phyloP scores from a whole-genome alignment of 768 basidiomycete species.

The Arthromyces matolae region DNA sequence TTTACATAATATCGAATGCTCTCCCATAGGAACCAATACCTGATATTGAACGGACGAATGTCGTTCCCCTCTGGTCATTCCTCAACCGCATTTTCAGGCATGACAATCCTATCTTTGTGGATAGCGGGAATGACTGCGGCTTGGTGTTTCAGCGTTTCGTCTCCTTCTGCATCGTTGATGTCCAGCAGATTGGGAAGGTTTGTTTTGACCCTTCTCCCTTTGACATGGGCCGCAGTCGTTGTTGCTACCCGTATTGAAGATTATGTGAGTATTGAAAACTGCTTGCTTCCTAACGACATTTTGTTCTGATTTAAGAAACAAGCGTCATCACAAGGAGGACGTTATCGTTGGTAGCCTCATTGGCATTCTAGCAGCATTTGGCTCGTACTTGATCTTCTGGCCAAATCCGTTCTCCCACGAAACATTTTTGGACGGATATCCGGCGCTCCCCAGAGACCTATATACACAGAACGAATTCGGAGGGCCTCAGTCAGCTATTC shows the following conservation, averaged over 20 bases:
- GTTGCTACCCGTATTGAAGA: slow-evolving; percentile 62
- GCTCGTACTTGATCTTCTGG: slow-evolving; percentile 62
- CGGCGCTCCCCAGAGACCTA: slow-evolving; percentile 39
- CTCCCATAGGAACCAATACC: slow-evolving; percentile 28
- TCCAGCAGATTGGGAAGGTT: slow-evolving; percentile 48
- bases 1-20: slow-evolving; percentile 4
- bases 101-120: slow-evolving; percentile 60
- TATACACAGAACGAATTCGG: slow-evolving; percentile 30
- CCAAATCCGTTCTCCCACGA: slow-evolving; percentile 52
- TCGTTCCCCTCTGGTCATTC: slow-evolving; percentile 74
- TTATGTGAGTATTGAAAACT: slow-evolving; percentile 41
- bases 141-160: slow-evolving; percentile 45
- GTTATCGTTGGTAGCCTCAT: slow-evolving; percentile 60
- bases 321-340: slow-evolving; percentile 71
- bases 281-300: not conserved
- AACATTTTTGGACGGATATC: slow-evolving; percentile 28
- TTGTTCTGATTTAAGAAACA: not conserved
- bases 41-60: slow-evolving; percentile 46
- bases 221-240: slow-evolving; percentile 57
- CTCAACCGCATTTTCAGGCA: slow-evolving; percentile 61
- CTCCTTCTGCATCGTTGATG: slow-evolving; percentile 30
- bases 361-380: slow-evolving; percentile 45
- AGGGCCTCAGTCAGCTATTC: slow-evolving; percentile 37
- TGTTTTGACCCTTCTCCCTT: slow-evolving; percentile 45
- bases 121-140: slow-evolving; percentile 63